Evolutionary conservation across 805 yeast genomes (phyloP), one percentile per base, ranked within the genome.

Genomic region (Kurtzmaniella cleridarum): DNA sequence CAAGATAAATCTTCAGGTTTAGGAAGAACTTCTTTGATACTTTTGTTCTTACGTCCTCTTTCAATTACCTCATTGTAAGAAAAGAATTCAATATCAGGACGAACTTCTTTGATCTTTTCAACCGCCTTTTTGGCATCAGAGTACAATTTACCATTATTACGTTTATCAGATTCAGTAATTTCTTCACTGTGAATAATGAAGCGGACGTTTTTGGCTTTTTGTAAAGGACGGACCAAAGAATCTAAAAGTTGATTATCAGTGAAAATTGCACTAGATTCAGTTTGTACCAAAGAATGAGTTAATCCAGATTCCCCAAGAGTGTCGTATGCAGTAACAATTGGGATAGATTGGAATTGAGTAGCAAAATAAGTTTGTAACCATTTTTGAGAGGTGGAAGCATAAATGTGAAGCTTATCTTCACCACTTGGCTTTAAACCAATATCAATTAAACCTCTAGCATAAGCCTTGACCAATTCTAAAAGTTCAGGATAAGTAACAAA

Each of bases 241-340:
- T 57, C 54, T 50, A 93, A 71, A 43, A 90, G 72, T 14, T 76
- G 70, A 55, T 84, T 89, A 59, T 93, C 98, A 34, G 95, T 84
- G 63, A 84, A 88, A 43, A 93, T 71, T 16, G 82, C 95, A 39
- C 63, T 71, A 20, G 95, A 78, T 35, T 73, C 85, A 3, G 98
- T 88, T 66, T 90, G 86, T 30, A 75, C 72, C 55, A 93, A 71
- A 2, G 97, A 89, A 63, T 84, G 95, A 41, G 82, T 83, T 55
- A 90, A 73, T 17, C 96, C 96, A 28, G 75, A 73, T 62, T 88
- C 95, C 41, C 97, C 97, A 48, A 90, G 72, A 32, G 96, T 88
- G 61, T 90, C 97, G 62, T 93, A 93, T 29, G 98, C 98, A 12
- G 98, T 93, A 30, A 89, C 98, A 41, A 84, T 75, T 17, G 98